Evolutionary conservation across 1,139 yeast species (phyloP).

Genomic region (Petasospora rhodanensis): DNA sequence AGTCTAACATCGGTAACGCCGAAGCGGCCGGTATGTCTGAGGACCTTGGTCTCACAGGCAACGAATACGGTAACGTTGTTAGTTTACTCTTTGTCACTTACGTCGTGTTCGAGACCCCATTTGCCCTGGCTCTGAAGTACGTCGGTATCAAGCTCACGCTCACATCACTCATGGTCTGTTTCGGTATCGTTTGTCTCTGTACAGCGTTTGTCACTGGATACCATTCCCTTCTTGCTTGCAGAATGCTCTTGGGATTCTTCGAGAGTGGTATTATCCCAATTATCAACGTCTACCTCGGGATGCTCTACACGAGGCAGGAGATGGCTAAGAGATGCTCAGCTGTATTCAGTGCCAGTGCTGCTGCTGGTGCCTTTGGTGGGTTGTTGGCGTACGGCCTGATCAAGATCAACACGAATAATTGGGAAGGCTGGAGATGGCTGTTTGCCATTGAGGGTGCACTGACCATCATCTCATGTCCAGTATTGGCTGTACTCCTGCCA

Average conservation of each 20-base stretch:
- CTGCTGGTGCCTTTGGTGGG: conserved; percentile 46
- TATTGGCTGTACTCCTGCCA: conserved; percentile 23
- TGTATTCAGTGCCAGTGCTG: conserved; percentile 39
- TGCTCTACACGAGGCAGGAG: conserved; percentile 38
- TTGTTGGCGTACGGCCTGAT: conserved; percentile 40
- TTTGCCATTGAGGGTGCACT: conserved; percentile 53
- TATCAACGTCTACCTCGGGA: conserved; percentile 36
- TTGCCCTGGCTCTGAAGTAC: conserved; percentile 37
- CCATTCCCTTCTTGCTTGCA: conserved; percentile 40
- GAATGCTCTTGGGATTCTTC: conserved; percentile 47
- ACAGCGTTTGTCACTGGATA: conserved; percentile 42
- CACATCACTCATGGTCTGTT: conserved; percentile 35
- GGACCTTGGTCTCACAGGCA: conserved; percentile 43
- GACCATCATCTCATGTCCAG: conserved; percentile 46
- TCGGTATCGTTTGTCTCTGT: conserved; percentile 49
- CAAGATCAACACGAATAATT: conserved; percentile 32
- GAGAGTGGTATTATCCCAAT: conserved; percentile 56
- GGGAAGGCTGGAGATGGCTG: conserved; percentile 36
- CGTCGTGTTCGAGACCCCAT: conserved; percentile 49
- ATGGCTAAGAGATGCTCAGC: conserved; percentile 40
- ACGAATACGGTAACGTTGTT: conserved; percentile 48
- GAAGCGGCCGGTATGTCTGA: conserved; percentile 52
- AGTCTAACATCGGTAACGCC: conserved; percentile 58
- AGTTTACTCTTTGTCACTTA: conserved; percentile 55
- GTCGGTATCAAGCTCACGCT: conserved; percentile 29